Evolutionary conservation across 805 yeast genomes (phyloP), one percentile per base, ranked within the genome.

Genomic region (Tanozyma kutaoensis): DNA sequence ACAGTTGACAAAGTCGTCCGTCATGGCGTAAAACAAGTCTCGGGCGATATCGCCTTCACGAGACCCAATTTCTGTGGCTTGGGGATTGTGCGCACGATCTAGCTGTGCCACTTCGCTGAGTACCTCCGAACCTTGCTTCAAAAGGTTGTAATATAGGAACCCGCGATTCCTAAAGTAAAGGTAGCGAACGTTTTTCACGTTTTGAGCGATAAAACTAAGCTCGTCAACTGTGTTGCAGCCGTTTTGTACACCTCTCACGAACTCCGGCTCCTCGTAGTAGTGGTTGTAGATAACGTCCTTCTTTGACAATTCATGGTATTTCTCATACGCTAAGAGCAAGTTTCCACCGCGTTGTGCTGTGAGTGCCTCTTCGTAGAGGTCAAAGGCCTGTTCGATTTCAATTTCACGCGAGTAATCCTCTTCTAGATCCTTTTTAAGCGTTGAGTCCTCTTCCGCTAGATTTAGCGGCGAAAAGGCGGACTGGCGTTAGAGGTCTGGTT

Each of bases 331-430:
- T 3, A 53, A 59, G 0, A 48, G 50, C 33, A 60, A 65, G 3
- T 67, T 43, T 3, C 54, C 50, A 1, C 54, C 47, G 35, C 73
- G 71, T 37, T 91, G 88, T 8, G 54, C 53, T 8, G 52, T 48
- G 24, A 91, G 55, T 0, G 95, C 95, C 13, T 52, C 50, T 39
- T 82, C 82, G 45, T 78, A 84, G 9, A 74, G 52, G 37, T 70
- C 72, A 46, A 78, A 76, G 3, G 94, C 91, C 43, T 79, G 80
- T 48, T 91, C 97, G 13, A 75, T 66, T 52, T 88, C 96, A 14
- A 88, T 58, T 46, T 91, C 99, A 25, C 95, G 60, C 1, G 96
- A 78, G 42, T 85, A 94, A 36, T 84, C 88, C 36, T 86, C 95
- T 19, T 76, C 78, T 22, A 50, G 38, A 29, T 55, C 63, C 32